These are phyloP conservation scores for Oenanthe javanica DNA, from an alignment of 140 eudicot species.

Conservation along the genomic window DNA sequence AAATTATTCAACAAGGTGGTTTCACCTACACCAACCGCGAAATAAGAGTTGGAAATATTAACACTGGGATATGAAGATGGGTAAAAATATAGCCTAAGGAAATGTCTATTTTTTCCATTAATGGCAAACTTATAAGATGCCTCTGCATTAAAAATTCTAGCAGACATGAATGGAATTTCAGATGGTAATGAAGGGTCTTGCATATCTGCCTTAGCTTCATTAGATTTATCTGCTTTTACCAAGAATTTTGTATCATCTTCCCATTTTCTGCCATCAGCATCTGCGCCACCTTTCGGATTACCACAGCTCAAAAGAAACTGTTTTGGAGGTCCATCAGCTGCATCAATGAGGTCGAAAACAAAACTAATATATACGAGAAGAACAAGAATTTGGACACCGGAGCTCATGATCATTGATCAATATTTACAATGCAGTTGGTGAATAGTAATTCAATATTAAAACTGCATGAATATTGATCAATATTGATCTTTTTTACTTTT, in stretches of 20 bases:
- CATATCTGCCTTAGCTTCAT: constrained; percentile 30
- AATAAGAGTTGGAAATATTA: constrained; percentile 2
- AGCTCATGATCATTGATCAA: constrained; percentile 1
- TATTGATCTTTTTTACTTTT: neutral
- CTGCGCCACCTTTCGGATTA: constrained; percentile 26
- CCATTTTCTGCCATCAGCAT: constrained; percentile 53
- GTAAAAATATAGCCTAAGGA: constrained; percentile 1
- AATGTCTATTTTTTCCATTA: constrained; percentile 18
- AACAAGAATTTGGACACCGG: neutral
- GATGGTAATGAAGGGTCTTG: constrained; percentile 64
- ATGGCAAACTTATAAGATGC: constrained; percentile 43
- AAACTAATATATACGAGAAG: neutral
- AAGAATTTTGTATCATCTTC: constrained; percentile 49
- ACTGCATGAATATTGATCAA: neutral
- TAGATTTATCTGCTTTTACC: constrained; percentile 27
- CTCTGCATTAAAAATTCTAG: constrained; percentile 55
- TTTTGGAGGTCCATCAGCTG: neutral
- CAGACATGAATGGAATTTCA: constrained; percentile 59
- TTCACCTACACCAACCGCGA: neutral
- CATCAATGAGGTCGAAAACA: constrained; percentile 2
- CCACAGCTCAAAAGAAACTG: constrained; percentile 44
- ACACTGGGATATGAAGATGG: constrained; percentile 5
- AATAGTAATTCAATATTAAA: neutral
- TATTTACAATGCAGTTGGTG: neutral
- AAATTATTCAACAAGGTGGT: constrained; percentile 1